Conservation (phyloP, 345 rosid species). For the Firmiana major region DNA sequence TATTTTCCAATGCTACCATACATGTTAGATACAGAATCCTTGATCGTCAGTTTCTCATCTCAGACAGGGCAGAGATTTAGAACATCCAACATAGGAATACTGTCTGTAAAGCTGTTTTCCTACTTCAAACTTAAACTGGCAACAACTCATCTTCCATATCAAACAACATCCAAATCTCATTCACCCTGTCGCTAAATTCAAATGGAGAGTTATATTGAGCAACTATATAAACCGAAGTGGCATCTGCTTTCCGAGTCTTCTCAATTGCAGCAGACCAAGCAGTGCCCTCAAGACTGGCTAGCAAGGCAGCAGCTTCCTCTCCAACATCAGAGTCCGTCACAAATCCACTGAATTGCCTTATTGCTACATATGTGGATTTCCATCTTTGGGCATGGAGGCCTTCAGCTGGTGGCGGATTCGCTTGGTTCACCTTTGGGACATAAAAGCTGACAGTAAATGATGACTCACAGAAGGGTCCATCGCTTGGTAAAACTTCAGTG, state of each 20-base stretch:
- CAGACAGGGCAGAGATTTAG: not conserved
- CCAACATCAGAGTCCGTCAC: conserved; percentile 52
- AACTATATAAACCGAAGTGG: conserved; percentile 49
- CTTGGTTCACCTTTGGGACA: conserved; percentile 71
- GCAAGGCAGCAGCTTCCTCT: conserved; percentile 70
- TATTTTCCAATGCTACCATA: conserved; percentile 3
- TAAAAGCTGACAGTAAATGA: conserved; percentile 75
- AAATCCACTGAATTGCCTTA: conserved; percentile 76
- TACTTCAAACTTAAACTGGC: not conserved
- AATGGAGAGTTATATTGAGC: conserved; percentile 93
- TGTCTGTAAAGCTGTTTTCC: not conserved
- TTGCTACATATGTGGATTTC: conserved; percentile 49
- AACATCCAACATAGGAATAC: not conserved
- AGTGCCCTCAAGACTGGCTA: conserved; percentile 57
- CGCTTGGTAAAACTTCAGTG: conserved; percentile 67
- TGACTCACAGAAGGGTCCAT: conserved; percentile 84
- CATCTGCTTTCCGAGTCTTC: conserved; percentile 33
- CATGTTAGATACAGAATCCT: not conserved
- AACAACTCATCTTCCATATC: conserved; percentile 29
- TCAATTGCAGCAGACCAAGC: conserved; percentile 57
- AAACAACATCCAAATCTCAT: conserved; percentile 74
- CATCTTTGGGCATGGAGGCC: conserved; percentile 70
- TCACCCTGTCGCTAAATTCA: conserved; percentile 58
- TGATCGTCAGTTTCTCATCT: not conserved
- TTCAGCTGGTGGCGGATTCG: conserved; percentile 67